phyloP scores from a whole-genome alignment of 2,329 filamentous ascomycete species.

The Colletotrichum sp. region DNA sequence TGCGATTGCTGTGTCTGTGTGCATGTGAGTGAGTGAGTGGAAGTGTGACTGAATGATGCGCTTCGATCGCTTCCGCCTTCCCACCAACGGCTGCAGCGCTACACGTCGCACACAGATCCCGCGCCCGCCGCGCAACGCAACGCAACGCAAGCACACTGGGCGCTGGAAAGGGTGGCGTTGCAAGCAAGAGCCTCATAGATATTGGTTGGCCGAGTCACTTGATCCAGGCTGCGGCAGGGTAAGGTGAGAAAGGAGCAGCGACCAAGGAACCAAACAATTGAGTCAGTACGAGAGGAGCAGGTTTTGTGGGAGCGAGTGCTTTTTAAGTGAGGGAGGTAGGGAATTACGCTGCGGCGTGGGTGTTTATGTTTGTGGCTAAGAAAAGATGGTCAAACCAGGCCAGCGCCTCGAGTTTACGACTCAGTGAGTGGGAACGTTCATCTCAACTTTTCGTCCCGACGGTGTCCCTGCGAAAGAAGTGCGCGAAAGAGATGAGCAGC shows the following conservation, averaged over 20 bases:
- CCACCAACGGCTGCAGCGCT: neutral
- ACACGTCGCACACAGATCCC: neutral
- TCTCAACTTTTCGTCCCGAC: slow-evolving; percentile 16
- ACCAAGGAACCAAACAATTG: neutral
- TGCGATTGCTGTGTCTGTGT: neutral
- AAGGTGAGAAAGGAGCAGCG: slow-evolving; percentile 5
- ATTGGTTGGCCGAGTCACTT: neutral
- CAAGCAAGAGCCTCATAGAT: neutral
- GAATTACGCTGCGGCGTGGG: neutral
- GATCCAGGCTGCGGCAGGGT: slow-evolving; percentile 3
- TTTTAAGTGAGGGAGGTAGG: neutral
- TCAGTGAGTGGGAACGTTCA: slow-evolving; percentile 10
- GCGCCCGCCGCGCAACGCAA: neutral
- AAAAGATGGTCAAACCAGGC: neutral
- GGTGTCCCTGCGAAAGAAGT: slow-evolving; percentile 1
- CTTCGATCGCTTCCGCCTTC: slow-evolving; percentile 4
- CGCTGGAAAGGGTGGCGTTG: neutral
- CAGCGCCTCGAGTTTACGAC: neutral
- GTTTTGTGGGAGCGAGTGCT: neutral
- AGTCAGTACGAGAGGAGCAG: neutral
- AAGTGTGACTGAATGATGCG: neutral
- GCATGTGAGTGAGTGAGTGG: neutral
- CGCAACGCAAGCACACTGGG: neutral
- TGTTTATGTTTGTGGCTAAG: neutral
- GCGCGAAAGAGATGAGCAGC: neutral